Evolutionary conservation across 2,329 filamentous ascomycete genomes (phyloP).

Genomic region (Scolecobasidium constrictum): DNA sequence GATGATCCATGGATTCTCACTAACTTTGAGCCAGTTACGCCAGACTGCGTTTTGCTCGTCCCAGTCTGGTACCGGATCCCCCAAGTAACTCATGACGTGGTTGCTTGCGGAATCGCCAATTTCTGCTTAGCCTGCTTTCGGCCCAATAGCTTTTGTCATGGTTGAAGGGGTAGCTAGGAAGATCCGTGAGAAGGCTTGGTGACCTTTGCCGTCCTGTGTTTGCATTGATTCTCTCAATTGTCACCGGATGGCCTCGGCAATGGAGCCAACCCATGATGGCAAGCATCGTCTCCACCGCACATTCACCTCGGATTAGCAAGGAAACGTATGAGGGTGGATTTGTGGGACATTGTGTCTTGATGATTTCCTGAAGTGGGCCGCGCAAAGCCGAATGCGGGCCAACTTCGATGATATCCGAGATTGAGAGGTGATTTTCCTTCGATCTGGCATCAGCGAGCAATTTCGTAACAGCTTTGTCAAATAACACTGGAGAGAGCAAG

Average conservation of each 20-base stretch:
- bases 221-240: neutral
- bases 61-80: neutral
- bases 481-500: slow-evolving; percentile 1
- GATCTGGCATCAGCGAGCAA: neutral
- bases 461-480: slow-evolving; percentile 1
- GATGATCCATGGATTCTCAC: slow-evolving; percentile 17
- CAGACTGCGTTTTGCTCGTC: slow-evolving; percentile 10
- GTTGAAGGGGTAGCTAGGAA: slow-evolving; percentile 5
- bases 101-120: neutral
- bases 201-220: neutral
- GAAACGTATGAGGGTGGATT: neutral
- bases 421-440: neutral
- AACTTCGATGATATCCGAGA: slow-evolving; percentile 19
- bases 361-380: slow-evolving; percentile 20
- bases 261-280: neutral
- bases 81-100: neutral
- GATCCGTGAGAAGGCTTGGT: neutral
- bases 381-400: slow-evolving; percentile 26
- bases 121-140: neutral
- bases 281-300: neutral
- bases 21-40: slow-evolving; percentile 14
- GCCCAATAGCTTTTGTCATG: neutral
- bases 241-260: neutral
- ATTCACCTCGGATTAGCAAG: neutral
- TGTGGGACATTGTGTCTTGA: slow-evolving; percentile 9